Percentiles rank a stretch among this genome's conserved stretches.
Evolutionary conservation across 495 filamentous ascomycete species (phyloP).

Genomic region (Aspergillus avenaceus): DNA sequence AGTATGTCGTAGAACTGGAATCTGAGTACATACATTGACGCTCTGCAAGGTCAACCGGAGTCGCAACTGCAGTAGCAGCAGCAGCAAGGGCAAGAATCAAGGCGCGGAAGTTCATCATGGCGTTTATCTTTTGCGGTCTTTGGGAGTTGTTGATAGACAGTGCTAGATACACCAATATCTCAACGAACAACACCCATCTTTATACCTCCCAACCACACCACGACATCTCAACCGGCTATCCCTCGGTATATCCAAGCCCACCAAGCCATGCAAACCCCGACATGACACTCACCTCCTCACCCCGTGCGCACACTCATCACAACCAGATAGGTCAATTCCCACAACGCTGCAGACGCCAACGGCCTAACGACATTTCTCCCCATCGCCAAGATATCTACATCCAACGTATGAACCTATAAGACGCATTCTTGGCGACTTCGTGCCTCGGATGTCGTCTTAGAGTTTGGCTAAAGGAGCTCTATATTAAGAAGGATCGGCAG

Average conservation of each 20-base stretch:
- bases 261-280: not conserved
- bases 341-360: not conserved
- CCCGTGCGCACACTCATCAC: not conserved
- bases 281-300: not conserved
- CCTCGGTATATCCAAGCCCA: not conserved
- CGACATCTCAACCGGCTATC: not conserved
- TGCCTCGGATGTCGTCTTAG: not conserved
- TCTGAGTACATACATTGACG: constrained; percentile 17
- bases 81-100: constrained; percentile 10
- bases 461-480: not conserved
- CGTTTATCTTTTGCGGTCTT: not conserved
- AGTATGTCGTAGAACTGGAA: not conserved
- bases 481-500: not conserved
- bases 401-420: not conserved
- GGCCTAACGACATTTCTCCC: not conserved
- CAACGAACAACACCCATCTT: not conserved
- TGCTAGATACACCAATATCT: not conserved
- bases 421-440: not conserved
- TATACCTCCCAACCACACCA: too few species aligned
- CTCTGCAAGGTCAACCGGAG: constrained; percentile 21
- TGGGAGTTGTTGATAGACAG: not conserved
- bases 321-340: not conserved
- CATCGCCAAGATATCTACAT: not conserved
- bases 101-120: constrained; percentile 10
- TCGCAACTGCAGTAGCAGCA: constrained; percentile 14